Conservation (phyloP, 306 rosid genomes). For the Inga oerstediana region DNA sequence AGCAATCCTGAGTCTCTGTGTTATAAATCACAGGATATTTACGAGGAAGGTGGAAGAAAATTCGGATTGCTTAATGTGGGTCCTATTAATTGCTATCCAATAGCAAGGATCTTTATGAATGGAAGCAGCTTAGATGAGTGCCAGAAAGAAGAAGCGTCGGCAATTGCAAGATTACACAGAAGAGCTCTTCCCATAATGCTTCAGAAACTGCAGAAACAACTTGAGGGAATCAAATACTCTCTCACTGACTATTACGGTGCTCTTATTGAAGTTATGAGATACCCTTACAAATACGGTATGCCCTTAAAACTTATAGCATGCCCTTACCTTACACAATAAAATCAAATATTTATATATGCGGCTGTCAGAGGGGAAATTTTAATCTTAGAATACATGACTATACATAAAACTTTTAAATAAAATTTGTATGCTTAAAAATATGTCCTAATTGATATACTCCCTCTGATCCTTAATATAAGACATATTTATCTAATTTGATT, state of each 20-base stretch:
- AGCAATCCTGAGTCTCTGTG: background rate
- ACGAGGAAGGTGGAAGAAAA: slow-evolving; percentile 60
- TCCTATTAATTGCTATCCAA: slow-evolving; percentile 38
- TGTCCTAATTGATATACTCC: too few relatives aligned
- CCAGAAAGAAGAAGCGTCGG: background rate
- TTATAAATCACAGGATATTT: slow-evolving; percentile 36
- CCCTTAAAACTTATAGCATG: background rate
- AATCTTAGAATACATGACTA: too few relatives aligned
- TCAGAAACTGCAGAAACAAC: slow-evolving; percentile 30
- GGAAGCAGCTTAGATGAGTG: slow-evolving; percentile 3
- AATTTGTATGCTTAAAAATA: too few relatives aligned
- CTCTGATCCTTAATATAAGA: too few relatives aligned
- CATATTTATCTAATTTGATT: too few relatives aligned
- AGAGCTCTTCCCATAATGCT: slow-evolving; percentile 20
- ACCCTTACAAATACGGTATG: slow-evolving; percentile 47
- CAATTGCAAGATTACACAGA: background rate
- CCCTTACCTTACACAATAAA: too few relatives aligned
- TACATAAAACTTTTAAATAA: too few relatives aligned
- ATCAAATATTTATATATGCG: too few relatives aligned
- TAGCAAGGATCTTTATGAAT: slow-evolving; percentile 18
- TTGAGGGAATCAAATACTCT: slow-evolving; percentile 53
- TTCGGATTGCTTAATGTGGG: slow-evolving; percentile 37
- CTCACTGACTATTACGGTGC: slow-evolving; percentile 19
- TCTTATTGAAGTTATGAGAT: slow-evolving; percentile 6
- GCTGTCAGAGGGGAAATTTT: too few relatives aligned